These are phyloP conservation scores for Stachybotrys echinatus DNA, from an alignment of 2,329 filamentous ascomycete species.

Conservation along the genomic window DNA sequence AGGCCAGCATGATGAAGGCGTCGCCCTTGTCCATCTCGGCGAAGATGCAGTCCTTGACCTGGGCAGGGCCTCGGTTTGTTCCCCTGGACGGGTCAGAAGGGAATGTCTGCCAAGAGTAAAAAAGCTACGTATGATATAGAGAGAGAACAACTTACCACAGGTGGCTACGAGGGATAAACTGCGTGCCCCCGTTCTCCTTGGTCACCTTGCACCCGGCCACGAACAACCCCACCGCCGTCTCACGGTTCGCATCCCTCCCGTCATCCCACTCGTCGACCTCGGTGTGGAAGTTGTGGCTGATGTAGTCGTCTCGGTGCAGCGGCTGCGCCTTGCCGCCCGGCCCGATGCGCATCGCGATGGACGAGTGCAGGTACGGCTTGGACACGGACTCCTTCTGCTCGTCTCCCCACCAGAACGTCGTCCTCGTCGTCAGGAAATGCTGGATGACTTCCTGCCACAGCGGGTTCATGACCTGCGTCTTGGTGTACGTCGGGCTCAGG, in stretches of 20 bases:
- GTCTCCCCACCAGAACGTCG: conserved; percentile 11
- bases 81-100: not conserved
- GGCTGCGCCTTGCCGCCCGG: conserved; percentile 10
- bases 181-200: conserved; percentile 9
- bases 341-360: conserved; percentile 9
- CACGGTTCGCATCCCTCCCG: conserved; percentile 3
- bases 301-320: conserved; percentile 12
- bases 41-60: conserved; percentile 5
- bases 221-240: conserved; percentile 5
- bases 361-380: conserved; percentile 10
- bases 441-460: conserved; percentile 8
- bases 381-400: conserved; percentile 9
- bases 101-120: no score
- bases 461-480: conserved; percentile 10
- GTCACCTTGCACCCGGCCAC: conserved; percentile 4
- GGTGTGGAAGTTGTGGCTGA: conserved; percentile 8
- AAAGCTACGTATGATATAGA: no score
- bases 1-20: conserved; percentile 11
- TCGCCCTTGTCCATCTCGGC: conserved; percentile 12
- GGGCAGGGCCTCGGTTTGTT: conserved; percentile 4
- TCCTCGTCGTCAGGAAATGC: conserved; percentile 11
- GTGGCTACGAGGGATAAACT: conserved; percentile 10
- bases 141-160: conserved; percentile 4
- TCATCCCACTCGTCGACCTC: conserved; percentile 3
- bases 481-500: conserved; percentile 10